phyloP scores from a whole-genome alignment of 176 grass and related monocot species.

The Sorghum bicolor region DNA sequence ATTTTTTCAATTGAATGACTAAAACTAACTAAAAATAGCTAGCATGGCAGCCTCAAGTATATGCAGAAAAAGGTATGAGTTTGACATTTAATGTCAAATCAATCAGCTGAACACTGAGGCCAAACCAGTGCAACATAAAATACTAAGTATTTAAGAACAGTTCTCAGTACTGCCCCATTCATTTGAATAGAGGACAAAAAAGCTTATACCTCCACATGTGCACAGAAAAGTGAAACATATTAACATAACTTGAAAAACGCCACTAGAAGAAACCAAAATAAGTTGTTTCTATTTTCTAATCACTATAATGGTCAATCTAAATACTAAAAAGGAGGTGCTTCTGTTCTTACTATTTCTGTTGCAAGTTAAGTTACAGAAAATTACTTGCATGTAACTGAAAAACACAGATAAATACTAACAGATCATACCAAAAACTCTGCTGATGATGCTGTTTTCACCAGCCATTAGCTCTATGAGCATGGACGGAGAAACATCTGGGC shows the following conservation, averaged over 20 bases:
- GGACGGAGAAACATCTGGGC: slow-evolving; percentile 54
- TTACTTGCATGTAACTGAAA: background rate
- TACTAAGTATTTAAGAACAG: background rate
- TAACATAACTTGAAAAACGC: slow-evolving; percentile 4
- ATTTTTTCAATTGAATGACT: background rate
- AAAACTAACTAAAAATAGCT: background rate
- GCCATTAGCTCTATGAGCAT: slow-evolving; percentile 67
- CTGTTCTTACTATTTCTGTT: background rate
- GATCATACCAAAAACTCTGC: slow-evolving; percentile 79
- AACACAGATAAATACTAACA: slow-evolving; percentile 22
- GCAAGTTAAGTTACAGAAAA: slow-evolving; percentile 9
- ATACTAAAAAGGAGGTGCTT: background rate
- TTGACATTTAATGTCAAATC: slow-evolving; percentile 1
- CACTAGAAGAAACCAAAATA: slow-evolving; percentile 16
- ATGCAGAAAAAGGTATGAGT: background rate
- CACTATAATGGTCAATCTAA: slow-evolving; percentile 12
- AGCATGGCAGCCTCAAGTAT: background rate
- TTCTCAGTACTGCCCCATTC: background rate
- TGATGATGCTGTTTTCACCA: slow-evolving; percentile 68
- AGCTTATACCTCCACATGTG: background rate
- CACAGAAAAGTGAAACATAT: slow-evolving; percentile 2
- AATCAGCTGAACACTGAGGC: background rate
- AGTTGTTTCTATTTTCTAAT: slow-evolving; percentile 5
- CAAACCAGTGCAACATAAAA: background rate
- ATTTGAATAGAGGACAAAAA: background rate